Conservation (phyloP, 192 early-diverging fungal species). For the Thoreauomyces humboldtii region DNA sequence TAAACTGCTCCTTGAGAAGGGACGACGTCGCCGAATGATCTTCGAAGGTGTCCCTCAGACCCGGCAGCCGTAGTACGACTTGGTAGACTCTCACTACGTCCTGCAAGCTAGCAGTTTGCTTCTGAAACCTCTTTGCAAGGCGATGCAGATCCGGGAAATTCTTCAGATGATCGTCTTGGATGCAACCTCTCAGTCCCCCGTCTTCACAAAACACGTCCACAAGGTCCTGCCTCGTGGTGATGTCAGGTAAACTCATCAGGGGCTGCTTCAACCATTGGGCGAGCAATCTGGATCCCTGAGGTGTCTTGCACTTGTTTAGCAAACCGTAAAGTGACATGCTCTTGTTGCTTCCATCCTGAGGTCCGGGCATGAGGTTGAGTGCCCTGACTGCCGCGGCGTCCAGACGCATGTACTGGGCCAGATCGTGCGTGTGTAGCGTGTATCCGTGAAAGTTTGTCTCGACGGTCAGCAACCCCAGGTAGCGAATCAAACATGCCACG, state of each 20-base stretch:
- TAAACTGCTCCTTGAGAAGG: slow-evolving; percentile 57
- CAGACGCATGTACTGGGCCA: slow-evolving; percentile 88
- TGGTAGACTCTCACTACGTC: slow-evolving; percentile 92
- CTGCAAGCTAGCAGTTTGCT: slow-evolving; percentile 65
- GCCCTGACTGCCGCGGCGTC: slow-evolving; percentile 87
- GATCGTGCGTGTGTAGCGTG: slow-evolving; percentile 63
- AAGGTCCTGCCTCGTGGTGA: slow-evolving; percentile 70
- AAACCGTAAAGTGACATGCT: slow-evolving; percentile 77
- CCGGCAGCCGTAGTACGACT: slow-evolving; percentile 69
- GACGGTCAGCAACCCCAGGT: slow-evolving; percentile 68
- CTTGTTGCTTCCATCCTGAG: slow-evolving; percentile 68
- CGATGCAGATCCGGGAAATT: slow-evolving; percentile 86
- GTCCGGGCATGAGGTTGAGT: slow-evolving; percentile 78
- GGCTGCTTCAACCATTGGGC: slow-evolving; percentile 94
- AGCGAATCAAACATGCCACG: slow-evolving; percentile 69
- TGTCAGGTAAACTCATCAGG: slow-evolving; percentile 66
- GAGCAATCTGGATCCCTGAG: slow-evolving; percentile 79
- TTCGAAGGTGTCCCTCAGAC: slow-evolving; percentile 58
- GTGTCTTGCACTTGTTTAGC: slow-evolving; percentile 85
- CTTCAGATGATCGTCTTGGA: slow-evolving; percentile 73
- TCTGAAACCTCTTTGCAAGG: slow-evolving; percentile 79
- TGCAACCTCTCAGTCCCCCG: slow-evolving; percentile 57
- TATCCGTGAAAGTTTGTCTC: slow-evolving; percentile 81
- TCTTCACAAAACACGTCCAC: slow-evolving; percentile 70
- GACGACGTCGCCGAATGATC: slow-evolving; percentile 36